Evolutionary conservation across 2,329 filamentous ascomycete genomes (phyloP).

Genomic region (Trichophyton benhamiae): DNA sequence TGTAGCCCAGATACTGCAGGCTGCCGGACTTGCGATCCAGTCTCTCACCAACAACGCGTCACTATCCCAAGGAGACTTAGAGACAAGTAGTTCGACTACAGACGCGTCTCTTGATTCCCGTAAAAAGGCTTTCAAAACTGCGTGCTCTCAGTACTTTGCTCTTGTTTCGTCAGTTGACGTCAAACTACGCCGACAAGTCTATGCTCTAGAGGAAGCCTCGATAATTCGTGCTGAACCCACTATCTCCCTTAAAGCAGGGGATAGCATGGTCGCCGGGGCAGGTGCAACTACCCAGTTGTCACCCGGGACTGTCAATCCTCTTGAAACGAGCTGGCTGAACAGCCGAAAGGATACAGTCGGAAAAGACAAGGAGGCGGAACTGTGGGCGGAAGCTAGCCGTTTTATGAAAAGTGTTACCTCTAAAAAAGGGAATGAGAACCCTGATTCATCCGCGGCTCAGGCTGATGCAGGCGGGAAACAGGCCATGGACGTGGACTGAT

Average conservation of each 20-base stretch:
- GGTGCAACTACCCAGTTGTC: conserved; percentile 16
- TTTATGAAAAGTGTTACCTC: conserved; percentile 38
- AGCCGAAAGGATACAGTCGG: conserved; percentile 71
- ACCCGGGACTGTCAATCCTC: conserved; percentile 39
- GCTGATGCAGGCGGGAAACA: conserved; percentile 12
- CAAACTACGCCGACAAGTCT: conserved; percentile 60
- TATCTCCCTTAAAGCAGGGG: conserved; percentile 23
- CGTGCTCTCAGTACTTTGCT: conserved; percentile 51
- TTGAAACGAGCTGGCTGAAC: conserved; percentile 85
- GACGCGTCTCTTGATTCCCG: conserved; percentile 41
- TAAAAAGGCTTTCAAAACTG: conserved; percentile 46
- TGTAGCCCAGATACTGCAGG: conserved; percentile 43
- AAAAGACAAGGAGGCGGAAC: conserved; percentile 68
- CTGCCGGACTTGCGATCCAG: conserved; percentile 51
- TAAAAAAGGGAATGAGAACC: conserved; percentile 10
- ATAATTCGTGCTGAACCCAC: conserved; percentile 46
- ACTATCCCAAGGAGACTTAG: conserved; percentile 20
- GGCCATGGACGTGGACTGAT: conserved; percentile 31
- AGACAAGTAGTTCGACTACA: not conserved
- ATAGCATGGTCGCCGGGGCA: conserved; percentile 17
- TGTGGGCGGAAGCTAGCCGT: conserved; percentile 52
- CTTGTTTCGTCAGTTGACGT: conserved; percentile 65
- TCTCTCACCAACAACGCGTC: conserved; percentile 44
- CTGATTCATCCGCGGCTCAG: not conserved
- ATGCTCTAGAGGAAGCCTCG: conserved; percentile 67